phyloP scores from a whole-genome alignment of 2,329 filamentous ascomycete genomes.

The Chaetomiaceae sp. region DNA sequence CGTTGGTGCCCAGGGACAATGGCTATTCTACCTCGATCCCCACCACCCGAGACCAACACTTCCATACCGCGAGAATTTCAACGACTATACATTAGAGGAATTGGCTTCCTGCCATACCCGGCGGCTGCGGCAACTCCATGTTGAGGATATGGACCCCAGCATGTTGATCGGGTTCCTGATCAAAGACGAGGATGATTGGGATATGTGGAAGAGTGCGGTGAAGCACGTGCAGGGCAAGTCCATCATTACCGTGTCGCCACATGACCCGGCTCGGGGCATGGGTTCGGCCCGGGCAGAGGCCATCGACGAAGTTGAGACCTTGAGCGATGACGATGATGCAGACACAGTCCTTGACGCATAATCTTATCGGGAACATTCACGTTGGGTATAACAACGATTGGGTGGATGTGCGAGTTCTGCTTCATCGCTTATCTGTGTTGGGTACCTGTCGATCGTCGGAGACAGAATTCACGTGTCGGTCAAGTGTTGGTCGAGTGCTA shows the following conservation, averaged over 20 bases:
- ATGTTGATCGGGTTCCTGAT: conserved; percentile 97
- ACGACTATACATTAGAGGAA: conserved; percentile 65
- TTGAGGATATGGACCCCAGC: conserved; percentile 94
- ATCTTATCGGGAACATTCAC: background rate
- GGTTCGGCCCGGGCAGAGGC: conserved; percentile 62
- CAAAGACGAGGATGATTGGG: conserved; percentile 75
- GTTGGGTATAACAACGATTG: background rate
- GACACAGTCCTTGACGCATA: conserved; percentile 35
- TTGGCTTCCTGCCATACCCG: conserved; percentile 82
- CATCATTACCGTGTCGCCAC: conserved; percentile 78
- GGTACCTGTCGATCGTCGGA: background rate
- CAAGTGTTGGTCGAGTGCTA: too few relatives aligned
- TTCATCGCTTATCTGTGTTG: background rate
- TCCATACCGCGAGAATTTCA: conserved; percentile 54
- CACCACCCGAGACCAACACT: conserved; percentile 78
- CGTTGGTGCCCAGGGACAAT: conserved; percentile 58
- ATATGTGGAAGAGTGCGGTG: conserved; percentile 72
- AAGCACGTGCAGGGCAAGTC: conserved; percentile 73
- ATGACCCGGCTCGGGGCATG: conserved; percentile 55
- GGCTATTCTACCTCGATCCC: conserved; percentile 92
- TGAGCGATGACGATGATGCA: conserved; percentile 68
- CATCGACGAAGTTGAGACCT: conserved; percentile 82
- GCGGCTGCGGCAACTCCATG: conserved; percentile 73
- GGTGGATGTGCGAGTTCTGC: background rate
- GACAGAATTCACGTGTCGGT: background rate